Conservation (phyloP, 768 basidiomycete genomes). For the Jaapia argillacea region DNA sequence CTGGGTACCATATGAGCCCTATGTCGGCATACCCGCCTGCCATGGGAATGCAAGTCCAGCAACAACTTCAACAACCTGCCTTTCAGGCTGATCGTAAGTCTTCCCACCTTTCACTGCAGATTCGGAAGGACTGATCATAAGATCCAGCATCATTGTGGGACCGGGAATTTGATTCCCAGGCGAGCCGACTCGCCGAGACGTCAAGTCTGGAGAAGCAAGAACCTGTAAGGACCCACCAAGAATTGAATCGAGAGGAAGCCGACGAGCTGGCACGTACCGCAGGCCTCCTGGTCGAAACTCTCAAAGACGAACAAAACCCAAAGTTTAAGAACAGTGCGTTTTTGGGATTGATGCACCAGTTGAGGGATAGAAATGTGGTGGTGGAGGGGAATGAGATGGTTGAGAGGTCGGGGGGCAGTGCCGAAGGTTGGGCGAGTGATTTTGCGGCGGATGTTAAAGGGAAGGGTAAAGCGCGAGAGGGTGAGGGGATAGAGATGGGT, state of each 20-base stretch:
- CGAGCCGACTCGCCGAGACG: no score
- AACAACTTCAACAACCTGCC: slow-evolving; percentile 13
- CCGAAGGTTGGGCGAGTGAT: slow-evolving; percentile 12
- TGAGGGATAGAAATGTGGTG: slow-evolving; percentile 69
- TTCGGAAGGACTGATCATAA: neutral
- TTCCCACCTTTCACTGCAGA: neutral
- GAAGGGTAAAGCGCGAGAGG: slow-evolving; percentile 41
- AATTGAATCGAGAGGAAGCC: slow-evolving; percentile 22
- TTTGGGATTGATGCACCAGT: slow-evolving; percentile 74
- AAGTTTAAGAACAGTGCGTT: slow-evolving; percentile 85
- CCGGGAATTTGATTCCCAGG: slow-evolving; percentile 36
- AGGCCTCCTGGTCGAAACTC: slow-evolving; percentile 64
- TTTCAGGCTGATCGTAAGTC: slow-evolving; percentile 35
- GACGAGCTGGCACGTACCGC: slow-evolving; percentile 80
- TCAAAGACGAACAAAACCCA: slow-evolving; percentile 64
- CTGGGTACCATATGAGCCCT: slow-evolving; percentile 27
- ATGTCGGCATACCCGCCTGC: slow-evolving; percentile 22
- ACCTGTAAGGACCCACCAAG: no score
- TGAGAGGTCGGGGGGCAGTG: slow-evolving; percentile 14
- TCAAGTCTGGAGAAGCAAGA: no score
- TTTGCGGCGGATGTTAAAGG: slow-evolving; percentile 45
- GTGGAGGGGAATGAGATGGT: slow-evolving; percentile 79
- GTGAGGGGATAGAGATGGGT: neutral
- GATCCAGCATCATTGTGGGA: slow-evolving; percentile 38
- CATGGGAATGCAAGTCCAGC: slow-evolving; percentile 4